Evolutionary conservation across 257 asterid genomes (phyloP).

Genomic region (Ilex asprella): DNA sequence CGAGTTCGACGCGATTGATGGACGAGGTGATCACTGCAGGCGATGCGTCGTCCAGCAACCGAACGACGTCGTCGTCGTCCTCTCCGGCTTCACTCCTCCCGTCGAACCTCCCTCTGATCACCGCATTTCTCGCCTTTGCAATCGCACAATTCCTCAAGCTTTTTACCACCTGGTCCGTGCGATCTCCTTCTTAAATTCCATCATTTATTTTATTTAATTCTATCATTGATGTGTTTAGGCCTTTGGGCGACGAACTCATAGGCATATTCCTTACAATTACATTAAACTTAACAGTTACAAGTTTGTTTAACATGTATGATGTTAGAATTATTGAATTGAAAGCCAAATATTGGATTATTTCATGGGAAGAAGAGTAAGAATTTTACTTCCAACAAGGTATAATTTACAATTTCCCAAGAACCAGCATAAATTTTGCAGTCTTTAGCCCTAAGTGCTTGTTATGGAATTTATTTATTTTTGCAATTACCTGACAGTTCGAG

Average conservation of each 20-base stretch:
- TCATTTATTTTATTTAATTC: too few species aligned
- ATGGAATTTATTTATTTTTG: too few species aligned
- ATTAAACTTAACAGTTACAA: neutral
- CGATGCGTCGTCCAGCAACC: neutral
- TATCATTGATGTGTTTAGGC: neutral
- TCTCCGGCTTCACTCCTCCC: neutral
- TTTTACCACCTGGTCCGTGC: constrained; percentile 14
- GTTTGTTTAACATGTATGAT: neutral
- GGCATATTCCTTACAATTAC: neutral
- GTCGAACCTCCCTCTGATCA: constrained; percentile 11
- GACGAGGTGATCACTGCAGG: neutral
- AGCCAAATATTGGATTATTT: neutral
- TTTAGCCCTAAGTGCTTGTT: too few species aligned
- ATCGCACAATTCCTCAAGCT: constrained; percentile 17
- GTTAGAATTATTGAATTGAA: neutral
- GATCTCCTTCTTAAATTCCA: neutral
- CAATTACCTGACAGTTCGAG: too few species aligned
- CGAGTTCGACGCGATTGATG: neutral
- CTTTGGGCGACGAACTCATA: too few species aligned
- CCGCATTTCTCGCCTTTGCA: constrained; percentile 14
- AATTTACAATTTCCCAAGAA: too few species aligned
- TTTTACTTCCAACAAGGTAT: too few species aligned
- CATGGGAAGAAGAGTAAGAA: neutral
- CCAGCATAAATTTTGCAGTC: too few species aligned
- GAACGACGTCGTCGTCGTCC: neutral